A percentile compares a stretch with the other conserved stretches of the same genome.
Evolutionary conservation across 441 rosid species (phyloP).

Genomic region (Adansonia rubrostipa): DNA sequence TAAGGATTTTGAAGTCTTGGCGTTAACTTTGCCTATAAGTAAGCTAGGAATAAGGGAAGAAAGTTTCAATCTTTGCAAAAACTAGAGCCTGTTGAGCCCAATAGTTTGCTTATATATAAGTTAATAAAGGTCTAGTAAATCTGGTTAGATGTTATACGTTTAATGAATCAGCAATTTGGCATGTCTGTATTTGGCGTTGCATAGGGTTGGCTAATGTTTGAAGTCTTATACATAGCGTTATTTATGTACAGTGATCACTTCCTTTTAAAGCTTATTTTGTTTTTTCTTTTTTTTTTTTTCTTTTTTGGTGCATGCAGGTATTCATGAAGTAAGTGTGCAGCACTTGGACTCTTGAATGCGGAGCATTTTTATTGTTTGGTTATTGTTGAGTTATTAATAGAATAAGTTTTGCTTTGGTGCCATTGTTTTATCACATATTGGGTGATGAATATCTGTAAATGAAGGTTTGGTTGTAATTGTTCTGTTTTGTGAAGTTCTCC

Average conservation of each 20-base stretch:
- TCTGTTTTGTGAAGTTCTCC: background rate
- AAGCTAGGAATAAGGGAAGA: background rate
- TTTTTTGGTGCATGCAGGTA: slow-evolving; percentile 57
- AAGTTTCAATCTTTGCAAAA: background rate
- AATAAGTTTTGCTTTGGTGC: background rate
- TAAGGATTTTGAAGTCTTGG: background rate
- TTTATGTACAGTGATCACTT: background rate
- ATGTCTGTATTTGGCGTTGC: background rate
- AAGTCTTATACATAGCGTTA: background rate
- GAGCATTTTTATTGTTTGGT: slow-evolving; percentile 14
- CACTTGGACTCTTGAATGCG: slow-evolving; percentile 20
- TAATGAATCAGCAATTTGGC: background rate
- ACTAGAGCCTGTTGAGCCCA: background rate
- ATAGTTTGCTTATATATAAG: background rate
- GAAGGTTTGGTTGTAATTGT: background rate
- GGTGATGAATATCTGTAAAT: background rate
- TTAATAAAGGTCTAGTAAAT: background rate
- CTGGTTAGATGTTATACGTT: background rate
- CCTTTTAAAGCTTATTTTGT: slow-evolving; percentile 14
- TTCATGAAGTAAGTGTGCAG: slow-evolving; percentile 90
- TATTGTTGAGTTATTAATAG: background rate
- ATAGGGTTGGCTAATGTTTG: background rate
- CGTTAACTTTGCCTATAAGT: slow-evolving; percentile 6
- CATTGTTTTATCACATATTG: background rate
- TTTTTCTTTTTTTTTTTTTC: background rate